phyloP scores from a whole-genome alignment of 2,329 filamentous ascomycete species.

The Pseudogymnoascus sp. region DNA sequence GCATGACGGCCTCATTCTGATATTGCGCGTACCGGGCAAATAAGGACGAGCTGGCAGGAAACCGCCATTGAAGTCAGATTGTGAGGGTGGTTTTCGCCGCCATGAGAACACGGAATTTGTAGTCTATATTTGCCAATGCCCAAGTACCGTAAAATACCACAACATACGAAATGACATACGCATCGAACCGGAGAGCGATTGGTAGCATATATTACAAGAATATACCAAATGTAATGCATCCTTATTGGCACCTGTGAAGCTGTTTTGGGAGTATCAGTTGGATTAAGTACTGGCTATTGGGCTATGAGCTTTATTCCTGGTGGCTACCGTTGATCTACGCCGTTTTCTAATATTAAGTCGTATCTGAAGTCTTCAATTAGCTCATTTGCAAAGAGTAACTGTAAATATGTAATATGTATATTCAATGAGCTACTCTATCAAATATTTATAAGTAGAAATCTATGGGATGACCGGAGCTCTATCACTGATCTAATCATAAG shows the following conservation, averaged over 20 bases:
- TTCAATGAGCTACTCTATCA: background rate
- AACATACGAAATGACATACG: background rate
- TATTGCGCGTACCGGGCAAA: background rate
- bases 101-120: background rate
- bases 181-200: too few species aligned
- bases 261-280: background rate
- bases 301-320: background rate
- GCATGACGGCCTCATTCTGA: background rate
- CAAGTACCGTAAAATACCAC: background rate
- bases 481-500: background rate
- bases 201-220: background rate
- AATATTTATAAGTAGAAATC: background rate
- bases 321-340: background rate
- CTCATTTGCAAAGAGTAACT: background rate
- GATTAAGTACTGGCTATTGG: background rate
- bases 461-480: background rate
- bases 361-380: background rate
- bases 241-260: background rate
- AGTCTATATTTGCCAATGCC: background rate
- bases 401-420: slow-evolving; percentile 1
- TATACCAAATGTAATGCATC: background rate
- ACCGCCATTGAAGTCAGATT: background rate
- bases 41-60: background rate
- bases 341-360: background rate
- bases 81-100: background rate